Evolutionary conservation across 1,284 basidiomycete genomes (phyloP), one percentile per base, ranked within the genome.

Genomic region (Trametes hirsuta): DNA sequence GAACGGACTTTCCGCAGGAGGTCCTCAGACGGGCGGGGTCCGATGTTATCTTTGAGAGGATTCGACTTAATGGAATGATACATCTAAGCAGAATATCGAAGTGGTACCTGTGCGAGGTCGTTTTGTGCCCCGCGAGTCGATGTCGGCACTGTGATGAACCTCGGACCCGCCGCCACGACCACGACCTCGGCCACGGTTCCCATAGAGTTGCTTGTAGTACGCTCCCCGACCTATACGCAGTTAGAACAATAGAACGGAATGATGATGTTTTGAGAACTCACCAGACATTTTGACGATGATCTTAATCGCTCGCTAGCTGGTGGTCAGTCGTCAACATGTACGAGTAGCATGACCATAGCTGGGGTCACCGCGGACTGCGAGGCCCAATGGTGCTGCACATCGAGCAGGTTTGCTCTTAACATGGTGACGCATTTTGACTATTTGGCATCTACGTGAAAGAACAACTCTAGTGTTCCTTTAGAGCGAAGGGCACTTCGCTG

Each of bases 161-260:
- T 18, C 18, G 34, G 21, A 11, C 15, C 45, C n/a, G 2, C 24
- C n/a, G 11, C 54, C 53, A 14, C 53, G 53, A 14, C 54, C 61
- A 0, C 58, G 25, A 3, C 66, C 56, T 24, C 62, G 46, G 11
- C 66, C 59, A 2, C 63, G 36, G n/a, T 61, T 53, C 18, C 67
- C 68, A 35, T 69, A 68, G 4, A 68, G 58, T 21, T 65, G 61
- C 49, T 64, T 66, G 58, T 66, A 69, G 47, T 66, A 69, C 40
- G 59, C 63, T 2, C 68, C 68, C 15, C 68, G 53, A 11, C 68
- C 68, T 63, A 11, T 46, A 18, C 30, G 8, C 30, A 30, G 4
- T 30, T 8, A 30, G 30, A 4, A 30, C 30, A 4, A 8, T 30
- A 30, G 30, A 30, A 30, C 30, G 25, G 18, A 18, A 18, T 2